Base-by-base conservation (phyloP, 148 eudicot species). In the Camellia japonica region DNA sequence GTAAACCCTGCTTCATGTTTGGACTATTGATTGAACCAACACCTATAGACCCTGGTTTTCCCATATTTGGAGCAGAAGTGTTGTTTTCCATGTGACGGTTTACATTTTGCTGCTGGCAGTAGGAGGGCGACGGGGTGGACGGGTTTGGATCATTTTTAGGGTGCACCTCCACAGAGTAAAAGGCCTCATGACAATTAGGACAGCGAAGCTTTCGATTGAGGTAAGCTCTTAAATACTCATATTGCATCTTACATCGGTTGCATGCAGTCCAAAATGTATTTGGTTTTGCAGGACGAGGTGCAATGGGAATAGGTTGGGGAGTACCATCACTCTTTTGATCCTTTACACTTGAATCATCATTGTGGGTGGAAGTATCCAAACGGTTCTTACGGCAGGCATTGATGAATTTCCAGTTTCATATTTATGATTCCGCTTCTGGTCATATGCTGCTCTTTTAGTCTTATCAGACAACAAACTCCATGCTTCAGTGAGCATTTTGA, bases 251-350 rank as follows among this genome's bases (percentile, higher is more conserved):
- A 82, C 97, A 93, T 65, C 80, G 75, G 18, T 78, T 84, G 84
- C 97, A 93, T 38, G 80, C 79, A 72, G 95, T 93, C 97, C 97
- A 93, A 79, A 93, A 90, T 63, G 97, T 89, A 62, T 75, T 79
- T 9, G 79, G 41, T 71, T 78, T 74, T 9, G 82, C 71, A 51
- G 79, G 81, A 14, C 58, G 58, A 56, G 88, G 86, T 74, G 68
- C 78, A 46, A 67, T 77, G 65, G 80, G 63, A 51, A 19, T 69
- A 42, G 82, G 73, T 76, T 79, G 83, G 12, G 87, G 84, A 82
- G 74, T 81, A 16, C 83, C 74, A 52, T 62, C 52, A 65, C 47
- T 59, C 38, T 85, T 88, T 62, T 74, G 80, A 80, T 71, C 77
- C 75, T 79, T 81, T 6, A 43, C 67, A 43, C 75, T 75, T 59